Percentiles rank a stretch among this genome's conserved stretches.
phyloP scores from a whole-genome alignment of 2,329 filamentous ascomycete species.

The Penicillium sp. region DNA sequence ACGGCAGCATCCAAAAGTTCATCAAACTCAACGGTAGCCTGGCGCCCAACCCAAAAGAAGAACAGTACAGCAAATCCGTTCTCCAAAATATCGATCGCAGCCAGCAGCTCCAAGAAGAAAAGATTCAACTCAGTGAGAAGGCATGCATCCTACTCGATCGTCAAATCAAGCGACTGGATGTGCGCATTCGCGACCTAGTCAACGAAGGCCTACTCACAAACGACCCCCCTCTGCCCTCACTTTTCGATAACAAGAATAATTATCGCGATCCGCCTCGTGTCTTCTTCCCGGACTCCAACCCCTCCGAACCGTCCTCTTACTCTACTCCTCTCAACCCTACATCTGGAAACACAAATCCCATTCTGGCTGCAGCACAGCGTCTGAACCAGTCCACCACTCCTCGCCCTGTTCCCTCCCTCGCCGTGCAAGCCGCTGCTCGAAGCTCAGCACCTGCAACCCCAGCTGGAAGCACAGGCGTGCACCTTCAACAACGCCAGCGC shows the following conservation, averaged over 20 bases:
- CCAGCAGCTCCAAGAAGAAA: constrained; percentile 61
- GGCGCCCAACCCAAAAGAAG: constrained; percentile 63
- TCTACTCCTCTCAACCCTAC: constrained; percentile 54
- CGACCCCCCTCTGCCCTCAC: constrained; percentile 60
- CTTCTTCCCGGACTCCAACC: constrained; percentile 49
- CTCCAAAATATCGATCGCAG: constrained; percentile 59
- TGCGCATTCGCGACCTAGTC: constrained; percentile 61
- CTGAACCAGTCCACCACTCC: constrained; percentile 40
- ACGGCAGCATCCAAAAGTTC: constrained; percentile 64
- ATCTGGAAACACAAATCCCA: constrained; percentile 55
- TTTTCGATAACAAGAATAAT: constrained; percentile 52
- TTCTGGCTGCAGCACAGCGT: constrained; percentile 53
- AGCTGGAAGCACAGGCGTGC: constrained; percentile 34
- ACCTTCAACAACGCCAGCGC: constrained; percentile 51
- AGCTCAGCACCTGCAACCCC: constrained; percentile 49
- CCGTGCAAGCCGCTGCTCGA: constrained; percentile 37
- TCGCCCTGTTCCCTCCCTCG: constrained; percentile 37
- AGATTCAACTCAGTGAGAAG: constrained; percentile 61
- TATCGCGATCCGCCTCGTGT: constrained; percentile 49
- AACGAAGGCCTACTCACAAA: constrained; percentile 60
- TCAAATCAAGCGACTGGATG: constrained; percentile 62
- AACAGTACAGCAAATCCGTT: constrained; percentile 59
- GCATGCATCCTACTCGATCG: constrained; percentile 61
- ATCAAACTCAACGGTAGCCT: constrained; percentile 64
- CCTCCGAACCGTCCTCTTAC: constrained; percentile 45